Base-by-base conservation (phyloP, 2,329 filamentous ascomycete species). In the Xylaria sp. region DNA sequence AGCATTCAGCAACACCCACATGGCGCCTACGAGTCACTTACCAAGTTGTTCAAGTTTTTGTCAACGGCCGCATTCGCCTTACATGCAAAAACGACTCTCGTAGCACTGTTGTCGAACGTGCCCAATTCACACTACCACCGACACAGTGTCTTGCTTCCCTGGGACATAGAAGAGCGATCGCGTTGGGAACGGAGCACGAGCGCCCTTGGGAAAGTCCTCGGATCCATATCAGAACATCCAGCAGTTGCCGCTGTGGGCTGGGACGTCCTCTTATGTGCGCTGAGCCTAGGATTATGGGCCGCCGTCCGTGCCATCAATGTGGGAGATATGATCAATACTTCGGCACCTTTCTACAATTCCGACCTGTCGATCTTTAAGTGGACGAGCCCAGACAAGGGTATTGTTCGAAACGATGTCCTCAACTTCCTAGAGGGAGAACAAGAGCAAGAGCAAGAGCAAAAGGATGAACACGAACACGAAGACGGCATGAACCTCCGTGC, bases 211-310 rank as follows among this genome's bases (percentile, higher is more conserved):
- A 84, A 81, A 75, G 78, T 87, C 13, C 80, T 86, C 32, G 84
- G 82, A 50, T 84, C 86, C 1, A 82, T 87, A 60, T 82, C 81
- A 68, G 86, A 86, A 62, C 87, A 91, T 74, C 88, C 89, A 0
- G 85, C 84, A 25, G 84, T 91, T 37, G 84, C 85, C 23, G 85
- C 84, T 20, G 85, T 86, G 0, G 87, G 85, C 6, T 85, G 85
- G 78, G 89, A 91, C 76, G 88, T 89, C 1, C 75, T 91, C 15
- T 80, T 90, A 44, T 87, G 85, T 25, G 81, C 82, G 1, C 68
- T 87, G 15, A 86, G 84, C 65, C 77, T 90, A n/a, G 84, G 87
- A 1, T 66, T 86, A 1, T 90, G 88, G 88, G 84, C 86, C n/a
- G 86, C 86, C 50, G 82, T 86, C 1, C 82, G 87, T 39, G 83